Conservation (phyloP, 1,284 basidiomycete species). For the Pseudomicrostroma phylloplanum region DNA sequence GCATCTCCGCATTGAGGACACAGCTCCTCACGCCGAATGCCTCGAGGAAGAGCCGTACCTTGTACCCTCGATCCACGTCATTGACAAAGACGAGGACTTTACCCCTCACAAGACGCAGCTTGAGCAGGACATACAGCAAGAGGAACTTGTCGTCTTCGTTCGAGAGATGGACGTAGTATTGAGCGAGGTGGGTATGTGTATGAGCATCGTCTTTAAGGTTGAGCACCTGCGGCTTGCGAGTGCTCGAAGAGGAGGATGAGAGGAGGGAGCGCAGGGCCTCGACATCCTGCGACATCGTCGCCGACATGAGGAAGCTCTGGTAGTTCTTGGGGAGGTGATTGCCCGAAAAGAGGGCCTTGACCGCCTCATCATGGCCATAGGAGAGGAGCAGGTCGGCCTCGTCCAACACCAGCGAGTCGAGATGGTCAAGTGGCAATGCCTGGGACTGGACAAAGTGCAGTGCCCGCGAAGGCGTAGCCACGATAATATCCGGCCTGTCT, state of each 20-base stretch:
- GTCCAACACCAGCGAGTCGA: constrained; percentile 89
- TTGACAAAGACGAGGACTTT: constrained; percentile 98
- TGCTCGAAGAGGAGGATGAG: neutral
- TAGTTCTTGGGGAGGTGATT: constrained; percentile 70
- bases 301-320: constrained; percentile 94
- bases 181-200: constrained; percentile 25
- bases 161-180: constrained; percentile 53
- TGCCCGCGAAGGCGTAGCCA: constrained; percentile 82
- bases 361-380: constrained; percentile 87
- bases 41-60: constrained; percentile 91
- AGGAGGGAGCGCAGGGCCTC: constrained; percentile 81
- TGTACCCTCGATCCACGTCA: constrained; percentile 87
- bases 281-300: constrained; percentile 94
- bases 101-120: constrained; percentile 86
- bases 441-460: constrained; percentile 73
- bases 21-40: constrained; percentile 96
- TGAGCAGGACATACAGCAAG: constrained; percentile 86
- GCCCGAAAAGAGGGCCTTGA: constrained; percentile 73
- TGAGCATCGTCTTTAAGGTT: constrained; percentile 22
- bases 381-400: constrained; percentile 96
- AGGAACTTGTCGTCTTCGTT: constrained; percentile 89
- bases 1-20: constrained; percentile 92
- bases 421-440: constrained; percentile 49
- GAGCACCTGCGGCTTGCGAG: constrained; percentile 3
- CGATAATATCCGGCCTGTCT: constrained; percentile 83